A percentile compares a stretch with the other conserved stretches of the same genome.
Conservation (phyloP, 2,329 filamentous ascomycete genomes). For the Trichoderma cornu-damae region DNA sequence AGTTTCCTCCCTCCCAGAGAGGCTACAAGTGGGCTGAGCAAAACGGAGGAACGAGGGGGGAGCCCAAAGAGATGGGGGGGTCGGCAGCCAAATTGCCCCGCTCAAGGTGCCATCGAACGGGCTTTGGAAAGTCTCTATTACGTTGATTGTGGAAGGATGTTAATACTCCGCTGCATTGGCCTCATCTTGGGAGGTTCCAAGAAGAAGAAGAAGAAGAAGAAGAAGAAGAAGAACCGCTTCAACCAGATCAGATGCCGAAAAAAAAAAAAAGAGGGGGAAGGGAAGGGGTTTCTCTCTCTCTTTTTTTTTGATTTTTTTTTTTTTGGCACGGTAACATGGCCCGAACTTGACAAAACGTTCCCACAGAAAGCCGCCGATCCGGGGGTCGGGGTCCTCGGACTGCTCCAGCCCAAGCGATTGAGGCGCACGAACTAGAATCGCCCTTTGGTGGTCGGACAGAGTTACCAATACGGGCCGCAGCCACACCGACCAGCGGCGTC, state of each 20-base stretch:
- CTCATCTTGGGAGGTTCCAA: neutral
- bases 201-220: neutral
- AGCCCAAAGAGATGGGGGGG: neutral
- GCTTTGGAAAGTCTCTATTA: neutral
- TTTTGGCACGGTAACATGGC: too few relatives aligned
- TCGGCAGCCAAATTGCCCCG: neutral
- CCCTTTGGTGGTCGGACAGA: neutral
- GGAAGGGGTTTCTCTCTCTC: too few relatives aligned
- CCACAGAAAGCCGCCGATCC: slow-evolving; percentile 13
- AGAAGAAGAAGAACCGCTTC: neutral
- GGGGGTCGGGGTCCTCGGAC: neutral
- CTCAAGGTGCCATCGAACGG: neutral
- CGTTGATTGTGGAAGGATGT: neutral
- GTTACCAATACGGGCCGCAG: slow-evolving; percentile 14
- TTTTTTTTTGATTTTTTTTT: too few relatives aligned
- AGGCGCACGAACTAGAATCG: slow-evolving; percentile 1
- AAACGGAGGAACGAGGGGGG: neutral
- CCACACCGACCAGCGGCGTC: slow-evolving; percentile 1
- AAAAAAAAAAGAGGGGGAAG: too few relatives aligned
- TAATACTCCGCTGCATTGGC: neutral
- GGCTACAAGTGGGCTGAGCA: neutral
- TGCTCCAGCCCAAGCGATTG: slow-evolving; percentile 2
- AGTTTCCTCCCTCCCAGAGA: too few relatives aligned
- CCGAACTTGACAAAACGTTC: neutral
- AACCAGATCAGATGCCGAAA: too few relatives aligned